These are phyloP conservation scores for Corchorus capsularis DNA, from an alignment of 345 rosid genomes.

Conservation along the genomic window DNA sequence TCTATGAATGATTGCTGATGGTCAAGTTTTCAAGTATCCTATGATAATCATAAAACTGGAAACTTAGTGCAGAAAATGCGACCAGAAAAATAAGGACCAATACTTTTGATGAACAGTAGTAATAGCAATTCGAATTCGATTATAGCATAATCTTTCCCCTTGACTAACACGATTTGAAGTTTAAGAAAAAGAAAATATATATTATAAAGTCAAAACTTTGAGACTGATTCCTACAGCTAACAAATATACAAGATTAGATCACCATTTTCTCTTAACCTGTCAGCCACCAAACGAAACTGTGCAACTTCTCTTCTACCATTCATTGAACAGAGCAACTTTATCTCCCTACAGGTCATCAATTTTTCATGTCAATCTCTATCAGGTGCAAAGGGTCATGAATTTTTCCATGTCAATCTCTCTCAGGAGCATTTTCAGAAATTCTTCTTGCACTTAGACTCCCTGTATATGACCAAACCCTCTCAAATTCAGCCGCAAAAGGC, in stretches of 20 bases:
- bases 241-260: conserved; percentile 40
- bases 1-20: not conserved
- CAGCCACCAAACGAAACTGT: not conserved
- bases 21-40: not conserved
- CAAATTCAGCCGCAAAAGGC: conserved; percentile 44
- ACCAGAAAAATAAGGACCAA: not conserved
- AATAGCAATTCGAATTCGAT: not conserved
- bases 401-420: conserved; percentile 68
- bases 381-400: not conserved
- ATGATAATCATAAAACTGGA: no score
- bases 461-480: conserved; percentile 75
- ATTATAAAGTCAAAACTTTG: conserved; percentile 27
- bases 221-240: conserved; percentile 33
- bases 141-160: conserved; percentile 10
- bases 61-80: not conserved
- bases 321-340: not conserved
- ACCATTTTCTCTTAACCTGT: conserved; percentile 12
- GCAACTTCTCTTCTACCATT: conserved; percentile 17
- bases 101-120: not conserved
- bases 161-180: conserved; percentile 12
- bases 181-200: conserved; percentile 12
- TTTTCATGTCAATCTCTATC: no score
- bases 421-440: conserved; percentile 73
- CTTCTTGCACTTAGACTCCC: conserved; percentile 72
- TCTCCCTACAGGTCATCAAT: no score